A percentile compares a stretch with the other conserved stretches of the same genome.
Conservation (phyloP, 1,284 basidiomycete genomes). For the Mixia osmundae region DNA sequence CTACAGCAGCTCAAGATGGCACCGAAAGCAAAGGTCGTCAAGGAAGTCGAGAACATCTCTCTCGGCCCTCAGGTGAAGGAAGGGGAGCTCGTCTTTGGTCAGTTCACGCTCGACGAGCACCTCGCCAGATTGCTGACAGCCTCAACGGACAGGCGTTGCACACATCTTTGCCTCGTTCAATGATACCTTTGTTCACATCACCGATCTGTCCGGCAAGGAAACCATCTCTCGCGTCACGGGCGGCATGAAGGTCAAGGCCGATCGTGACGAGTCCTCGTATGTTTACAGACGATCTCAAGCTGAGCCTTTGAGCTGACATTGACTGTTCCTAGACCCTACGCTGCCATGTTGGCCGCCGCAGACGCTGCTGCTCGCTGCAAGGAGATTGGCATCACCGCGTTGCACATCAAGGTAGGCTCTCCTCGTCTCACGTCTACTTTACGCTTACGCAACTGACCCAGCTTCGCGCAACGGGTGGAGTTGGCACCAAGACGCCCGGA, state of each 20-base stretch:
- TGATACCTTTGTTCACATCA: slow-evolving; percentile 98
- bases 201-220: slow-evolving; percentile 96
- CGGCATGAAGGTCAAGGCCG: slow-evolving; percentile 99
- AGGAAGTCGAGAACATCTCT: slow-evolving; percentile 32
- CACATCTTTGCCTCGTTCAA: slow-evolving; percentile 93
- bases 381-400: slow-evolving; percentile 93
- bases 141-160: slow-evolving; percentile 41
- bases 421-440: no score
- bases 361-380: slow-evolving; percentile 90
- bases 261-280: slow-evolving; percentile 82
- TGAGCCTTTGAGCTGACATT: neutral
- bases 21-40: no score
- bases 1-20: no score
- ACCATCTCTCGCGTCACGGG: slow-evolving; percentile 95
- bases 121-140: neutral
- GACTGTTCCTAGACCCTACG: slow-evolving; percentile 41
- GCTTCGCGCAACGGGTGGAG: slow-evolving; percentile 95
- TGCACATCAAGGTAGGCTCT: slow-evolving; percentile 95
- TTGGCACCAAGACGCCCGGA: slow-evolving; percentile 94
- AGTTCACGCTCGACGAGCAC: neutral
- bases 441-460: no score
- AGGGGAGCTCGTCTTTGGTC: slow-evolving; percentile 40
- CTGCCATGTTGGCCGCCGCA: slow-evolving; percentile 97
- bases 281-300: neutral
- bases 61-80: slow-evolving; percentile 86